Evolutionary conservation across 2,329 filamentous ascomycete genomes (phyloP), one percentile per base, ranked within the genome.

Genomic region (Cercospora citrullina): DNA sequence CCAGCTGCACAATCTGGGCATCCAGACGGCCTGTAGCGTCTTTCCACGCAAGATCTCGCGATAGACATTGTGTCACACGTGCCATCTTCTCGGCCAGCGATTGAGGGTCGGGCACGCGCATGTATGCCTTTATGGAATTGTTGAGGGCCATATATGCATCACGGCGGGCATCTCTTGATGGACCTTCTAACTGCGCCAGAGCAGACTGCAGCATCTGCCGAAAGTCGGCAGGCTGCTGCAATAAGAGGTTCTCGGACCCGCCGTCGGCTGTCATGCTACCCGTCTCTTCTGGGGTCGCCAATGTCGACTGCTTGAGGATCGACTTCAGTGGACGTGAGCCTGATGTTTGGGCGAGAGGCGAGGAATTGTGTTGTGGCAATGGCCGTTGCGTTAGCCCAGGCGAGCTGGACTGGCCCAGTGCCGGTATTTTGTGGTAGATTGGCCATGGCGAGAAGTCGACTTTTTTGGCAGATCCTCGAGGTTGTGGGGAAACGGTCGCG

Each of bases 141-240:
- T 90, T 87, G 55, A 99, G 83, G 75, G 91, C 91, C 77, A 90
- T 89, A 76, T 99, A 98, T 60, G 94, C 92, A 80, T 99, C 95
- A 33, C 95, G 80, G 72, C 90, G 90, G 12, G 88, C 89, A 66
- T 89, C 86, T 63, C 90, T 85, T 72, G 93, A 91, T 31, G 88
- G 84, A 23, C 91, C 89, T 42, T 90, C 91, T 59, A 99, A 85
- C 79, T 95, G 91, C 79, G 92, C 90, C 39, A 93, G 86, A 5
- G 93, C 88, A 0, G 92, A 96, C 73, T 96, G 91, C 71, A 98
- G 81, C 90, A 97, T 95, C 73, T 88, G 88, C 71, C 87, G 86
- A 66, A 97, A 89, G 45, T 87, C 89, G 55, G 85, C 83, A 69
- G 84, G 82, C 28, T 81, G 84, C 72, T 82, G 84, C 67, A 80